Evolutionary conservation across 2,329 filamentous ascomycete genomes (phyloP).

Genomic region (Xylariales sp.): DNA sequence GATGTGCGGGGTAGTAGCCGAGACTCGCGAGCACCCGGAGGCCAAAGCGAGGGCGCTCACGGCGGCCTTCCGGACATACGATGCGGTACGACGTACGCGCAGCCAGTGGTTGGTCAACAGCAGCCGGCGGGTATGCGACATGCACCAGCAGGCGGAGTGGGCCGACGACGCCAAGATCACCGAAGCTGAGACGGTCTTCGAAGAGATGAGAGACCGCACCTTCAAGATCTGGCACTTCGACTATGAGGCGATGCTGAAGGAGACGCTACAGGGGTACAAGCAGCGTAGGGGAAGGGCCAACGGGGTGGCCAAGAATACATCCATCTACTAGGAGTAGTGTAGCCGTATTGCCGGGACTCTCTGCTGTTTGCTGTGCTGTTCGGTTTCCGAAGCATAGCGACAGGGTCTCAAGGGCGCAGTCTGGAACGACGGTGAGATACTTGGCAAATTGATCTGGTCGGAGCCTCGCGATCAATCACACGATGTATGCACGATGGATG

Average conservation of each 20-base stretch:
- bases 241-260: slow-evolving; percentile 38
- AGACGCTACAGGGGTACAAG: slow-evolving; percentile 38
- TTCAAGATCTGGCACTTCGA: slow-evolving; percentile 44
- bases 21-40: slow-evolving; percentile 14
- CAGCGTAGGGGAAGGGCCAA: slow-evolving; percentile 28
- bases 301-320: slow-evolving; percentile 18
- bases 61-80: slow-evolving; percentile 37
- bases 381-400: slow-evolving; percentile 5
- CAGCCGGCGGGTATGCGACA: slow-evolving; percentile 41
- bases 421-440: slow-evolving; percentile 2
- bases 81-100: slow-evolving; percentile 36
- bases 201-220: slow-evolving; percentile 41
- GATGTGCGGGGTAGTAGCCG: slow-evolving; percentile 50
- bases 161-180: slow-evolving; percentile 35
- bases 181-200: slow-evolving; percentile 42
- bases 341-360: not conserved
- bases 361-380: not conserved
- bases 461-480: not conserved
- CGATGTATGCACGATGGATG: not conserved
- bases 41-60: slow-evolving; percentile 30
- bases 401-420: not conserved
- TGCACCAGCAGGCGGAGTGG: slow-evolving; percentile 39
- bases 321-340: slow-evolving; percentile 13
- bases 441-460: slow-evolving; percentile 4
- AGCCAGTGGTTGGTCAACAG: slow-evolving; percentile 45